Evolutionary conservation across 192 early-diverging fungal species (phyloP).

Genomic region (Coemansia sp.): DNA sequence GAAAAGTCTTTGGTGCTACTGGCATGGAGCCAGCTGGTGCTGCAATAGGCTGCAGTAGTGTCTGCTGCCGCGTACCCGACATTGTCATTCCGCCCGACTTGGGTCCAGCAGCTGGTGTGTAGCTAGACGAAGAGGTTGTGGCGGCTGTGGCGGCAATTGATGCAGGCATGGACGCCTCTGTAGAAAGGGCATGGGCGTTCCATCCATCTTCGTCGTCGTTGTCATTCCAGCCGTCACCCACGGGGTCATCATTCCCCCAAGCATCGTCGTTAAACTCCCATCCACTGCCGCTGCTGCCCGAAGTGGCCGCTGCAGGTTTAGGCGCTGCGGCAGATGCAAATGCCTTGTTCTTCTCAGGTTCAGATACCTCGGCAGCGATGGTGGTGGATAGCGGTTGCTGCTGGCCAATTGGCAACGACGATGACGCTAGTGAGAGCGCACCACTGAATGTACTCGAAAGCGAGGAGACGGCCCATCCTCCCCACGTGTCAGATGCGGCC

Average conservation of each 20-base stretch:
- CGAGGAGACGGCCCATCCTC: conserved; percentile 89
- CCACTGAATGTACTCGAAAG: conserved; percentile 60
- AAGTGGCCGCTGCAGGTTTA: not conserved
- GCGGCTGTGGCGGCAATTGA: not conserved
- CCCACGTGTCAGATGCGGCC: conserved; percentile 68
- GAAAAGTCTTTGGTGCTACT: conserved; percentile 5
- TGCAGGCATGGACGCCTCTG: not conserved
- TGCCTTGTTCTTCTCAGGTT: not conserved
- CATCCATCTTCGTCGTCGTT: conserved; percentile 33
- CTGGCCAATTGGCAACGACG: conserved; percentile 29
- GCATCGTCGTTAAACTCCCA: conserved; percentile 45
- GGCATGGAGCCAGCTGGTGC: not conserved
- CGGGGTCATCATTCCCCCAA: conserved; percentile 16
- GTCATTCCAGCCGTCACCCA: conserved; percentile 16
- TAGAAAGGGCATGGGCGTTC: conserved; percentile 8
- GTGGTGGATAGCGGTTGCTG: conserved; percentile 9
- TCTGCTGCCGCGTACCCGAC: conserved; percentile 5
- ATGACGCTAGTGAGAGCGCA: conserved; percentile 42
- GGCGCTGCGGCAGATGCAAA: not conserved
- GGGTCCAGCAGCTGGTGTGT: not conserved
- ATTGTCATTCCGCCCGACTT: conserved; percentile 29
- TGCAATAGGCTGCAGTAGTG: not conserved
- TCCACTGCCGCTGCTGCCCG: not conserved
- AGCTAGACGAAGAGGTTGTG: not conserved
- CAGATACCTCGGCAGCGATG: not conserved